These are phyloP conservation scores for Phanerodontia chrysosporium DNA, from an alignment of 768 basidiomycete species.

Conservation along the genomic window DNA sequence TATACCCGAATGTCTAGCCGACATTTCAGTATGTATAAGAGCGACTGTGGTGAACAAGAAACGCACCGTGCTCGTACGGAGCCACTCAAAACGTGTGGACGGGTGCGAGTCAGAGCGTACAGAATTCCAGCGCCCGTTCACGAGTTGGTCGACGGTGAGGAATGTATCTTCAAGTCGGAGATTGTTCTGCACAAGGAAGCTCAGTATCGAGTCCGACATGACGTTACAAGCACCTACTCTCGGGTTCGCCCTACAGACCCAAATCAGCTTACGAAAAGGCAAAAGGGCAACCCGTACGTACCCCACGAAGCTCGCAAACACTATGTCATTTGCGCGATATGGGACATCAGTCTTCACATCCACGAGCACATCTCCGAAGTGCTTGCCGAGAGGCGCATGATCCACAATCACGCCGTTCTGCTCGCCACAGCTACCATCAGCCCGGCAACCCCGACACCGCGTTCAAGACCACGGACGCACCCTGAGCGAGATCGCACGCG, in stretches of 20 bases:
- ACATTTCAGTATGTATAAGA: neutral
- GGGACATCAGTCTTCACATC: slow-evolving; percentile 45
- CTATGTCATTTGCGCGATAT: slow-evolving; percentile 56
- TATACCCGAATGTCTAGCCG: slow-evolving; percentile 50
- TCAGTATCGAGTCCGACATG: neutral
- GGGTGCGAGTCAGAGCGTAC: slow-evolving; percentile 77
- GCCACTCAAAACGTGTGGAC: slow-evolving; percentile 67
- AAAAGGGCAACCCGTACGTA: slow-evolving; percentile 1
- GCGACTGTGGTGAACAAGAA: neutral
- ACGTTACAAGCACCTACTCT: slow-evolving; percentile 41
- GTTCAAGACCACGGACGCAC: slow-evolving; percentile 28
- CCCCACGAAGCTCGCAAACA: slow-evolving; percentile 63
- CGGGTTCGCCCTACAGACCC: slow-evolving; percentile 51
- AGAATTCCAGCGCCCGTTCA: slow-evolving; percentile 45
- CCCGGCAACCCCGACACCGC: neutral
- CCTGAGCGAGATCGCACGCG: slow-evolving; percentile 64
- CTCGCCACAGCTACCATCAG: neutral
- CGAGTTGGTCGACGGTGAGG: slow-evolving; percentile 56
- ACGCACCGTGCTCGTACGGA: slow-evolving; percentile 49
- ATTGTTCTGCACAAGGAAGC: slow-evolving; percentile 55
- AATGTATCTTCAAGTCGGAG: slow-evolving; percentile 70
- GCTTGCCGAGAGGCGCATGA: slow-evolving; percentile 46
- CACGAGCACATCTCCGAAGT: slow-evolving; percentile 57
- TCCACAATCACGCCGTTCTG: slow-evolving; percentile 65
- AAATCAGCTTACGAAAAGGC: neutral